These are phyloP conservation scores for Chamaecyparis obtusa DNA, from an alignment of 75 land plant genomes.

Conservation along the genomic window DNA sequence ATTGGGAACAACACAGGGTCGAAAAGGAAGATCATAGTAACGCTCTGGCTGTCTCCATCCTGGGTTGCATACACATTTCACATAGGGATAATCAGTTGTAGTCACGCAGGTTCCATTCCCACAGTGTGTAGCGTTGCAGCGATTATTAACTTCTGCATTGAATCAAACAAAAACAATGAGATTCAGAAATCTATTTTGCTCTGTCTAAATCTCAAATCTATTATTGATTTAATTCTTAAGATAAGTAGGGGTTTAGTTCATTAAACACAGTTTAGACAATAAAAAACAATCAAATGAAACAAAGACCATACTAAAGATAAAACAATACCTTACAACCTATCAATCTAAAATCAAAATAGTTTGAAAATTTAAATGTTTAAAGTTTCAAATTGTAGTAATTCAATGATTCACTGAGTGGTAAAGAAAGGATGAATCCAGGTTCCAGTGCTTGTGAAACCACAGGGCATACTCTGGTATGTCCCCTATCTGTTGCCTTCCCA, in stretches of 20 bases:
- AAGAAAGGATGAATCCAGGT: too few relatives aligned
- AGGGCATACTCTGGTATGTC: too few relatives aligned
- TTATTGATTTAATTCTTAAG: not conserved
- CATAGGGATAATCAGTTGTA: not conserved
- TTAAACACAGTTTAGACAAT: too few relatives aligned
- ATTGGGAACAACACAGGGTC: not conserved
- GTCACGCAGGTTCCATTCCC: conserved; percentile 1
- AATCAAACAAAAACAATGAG: too few relatives aligned
- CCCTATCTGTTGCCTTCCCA: too few relatives aligned
- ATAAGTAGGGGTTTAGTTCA: too few relatives aligned
- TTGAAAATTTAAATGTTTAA: not conserved
- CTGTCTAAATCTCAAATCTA: not conserved
- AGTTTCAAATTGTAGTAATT: not conserved
- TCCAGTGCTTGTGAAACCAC: too few relatives aligned
- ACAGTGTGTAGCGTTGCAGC: not conserved
- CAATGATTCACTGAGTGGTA: too few relatives aligned
- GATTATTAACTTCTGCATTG: not conserved
- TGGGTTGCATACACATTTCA: not conserved
- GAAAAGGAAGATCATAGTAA: not conserved
- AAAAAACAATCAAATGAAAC: too few relatives aligned
- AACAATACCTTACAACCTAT: not conserved
- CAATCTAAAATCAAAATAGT: too few relatives aligned
- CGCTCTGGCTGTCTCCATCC: not conserved
- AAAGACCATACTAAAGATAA: too few relatives aligned
- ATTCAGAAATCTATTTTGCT: not conserved